Conservation (phyloP, 371 early-diverging fungal species). For the Apophysomyces trapeziformis region DNA sequence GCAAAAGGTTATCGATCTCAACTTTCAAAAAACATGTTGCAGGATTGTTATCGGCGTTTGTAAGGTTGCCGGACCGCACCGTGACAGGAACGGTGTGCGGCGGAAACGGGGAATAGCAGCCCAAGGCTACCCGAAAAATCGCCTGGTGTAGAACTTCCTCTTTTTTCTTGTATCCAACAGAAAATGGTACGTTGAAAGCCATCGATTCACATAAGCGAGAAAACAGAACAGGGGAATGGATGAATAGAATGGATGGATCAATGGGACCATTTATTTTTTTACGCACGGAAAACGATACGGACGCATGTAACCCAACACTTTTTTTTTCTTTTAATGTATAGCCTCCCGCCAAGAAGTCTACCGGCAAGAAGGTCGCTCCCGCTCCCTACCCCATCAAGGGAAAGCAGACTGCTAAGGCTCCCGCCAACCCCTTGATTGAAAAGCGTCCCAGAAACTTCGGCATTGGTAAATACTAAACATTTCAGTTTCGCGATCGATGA, state of each 20-base stretch:
- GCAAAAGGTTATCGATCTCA: no score
- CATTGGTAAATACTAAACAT: conserved; percentile 66
- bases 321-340: conserved; percentile 13
- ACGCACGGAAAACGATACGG: background rate
- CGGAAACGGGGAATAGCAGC: no score
- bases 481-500: conserved; percentile 1
- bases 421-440: conserved; percentile 91
- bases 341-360: conserved; percentile 61
- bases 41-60: no score
- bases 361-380: conserved; percentile 92
- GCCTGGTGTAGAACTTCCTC: conserved; percentile 7
- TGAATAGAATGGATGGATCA: conserved; percentile 21
- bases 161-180: conserved; percentile 15
- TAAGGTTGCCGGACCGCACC: background rate
- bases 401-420: conserved; percentile 72
- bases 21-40: no score
- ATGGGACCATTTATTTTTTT: conserved; percentile 4
- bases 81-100: background rate
- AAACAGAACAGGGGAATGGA: conserved; percentile 7
- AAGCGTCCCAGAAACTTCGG: conserved; percentile 92
- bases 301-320: background rate
- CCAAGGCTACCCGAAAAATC: background rate
- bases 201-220: background rate
- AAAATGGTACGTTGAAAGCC: conserved; percentile 4
- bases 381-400: conserved; percentile 82